Evolutionary conservation across 805 yeast genomes (phyloP), one percentile per base, ranked within the genome.

Genomic region (Clavispora vitiphila): DNA sequence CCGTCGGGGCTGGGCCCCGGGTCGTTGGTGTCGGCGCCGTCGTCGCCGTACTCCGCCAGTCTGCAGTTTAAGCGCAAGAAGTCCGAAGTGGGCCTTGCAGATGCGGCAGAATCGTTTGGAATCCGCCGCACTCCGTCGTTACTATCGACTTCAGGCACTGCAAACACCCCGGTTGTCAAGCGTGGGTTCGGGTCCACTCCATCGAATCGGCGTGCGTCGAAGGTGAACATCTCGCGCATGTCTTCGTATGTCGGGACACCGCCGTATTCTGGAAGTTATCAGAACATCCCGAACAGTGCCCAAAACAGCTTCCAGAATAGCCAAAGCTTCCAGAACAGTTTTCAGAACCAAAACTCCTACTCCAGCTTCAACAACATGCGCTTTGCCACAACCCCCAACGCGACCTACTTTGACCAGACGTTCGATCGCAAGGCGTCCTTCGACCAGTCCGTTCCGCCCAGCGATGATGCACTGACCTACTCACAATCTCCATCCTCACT

Each of bases 41-140:
- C 50, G 3, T 47, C 52, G 11, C 55, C 55, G 5, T 51, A 45
- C 29, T 41, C 43, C 27, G 46, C 49, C 5, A 41, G 49, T 37
- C 67, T 62, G 50, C 68, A 57, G 39, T 69, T 67, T 48, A 69
- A 69, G 51, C 46, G 75, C n/a, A 69, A 68, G 43, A 69, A 67
- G 54, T 60, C 70, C 1, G 73, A 68, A 34, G 46, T 62, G 16
- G 63, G 55, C 41, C 51, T 61, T n/a, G 39, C 50, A 5, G 61
- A 47, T 8, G 23, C 47, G 35, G 40, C 47, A 4, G 58, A 56
- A 8, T 53, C 60, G 1, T 49, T 48, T 11, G 55, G 53, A 5
- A 29, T 29, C 19, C 54, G 54, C 21, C 46, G 61, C 14, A 36
- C 47, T 4, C 50, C 51, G 7, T 46, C 58, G 0, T 42, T 42